Evolutionary conservation across 495 filamentous ascomycete species (phyloP).

Genomic region (Aeminium ludgeri): DNA sequence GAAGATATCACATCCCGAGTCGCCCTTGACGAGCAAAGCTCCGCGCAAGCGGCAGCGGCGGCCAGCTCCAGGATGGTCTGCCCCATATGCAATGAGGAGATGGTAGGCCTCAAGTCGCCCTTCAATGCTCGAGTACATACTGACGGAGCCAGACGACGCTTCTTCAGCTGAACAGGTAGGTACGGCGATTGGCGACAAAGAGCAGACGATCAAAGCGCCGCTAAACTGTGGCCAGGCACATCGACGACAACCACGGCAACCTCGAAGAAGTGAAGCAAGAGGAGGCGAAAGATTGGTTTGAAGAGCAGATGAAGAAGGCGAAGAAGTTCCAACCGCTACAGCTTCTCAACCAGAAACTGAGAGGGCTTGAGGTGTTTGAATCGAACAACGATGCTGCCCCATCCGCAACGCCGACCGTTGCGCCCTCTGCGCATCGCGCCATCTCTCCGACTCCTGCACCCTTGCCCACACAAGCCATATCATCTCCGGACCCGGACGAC

Average conservation of each 20-base stretch:
- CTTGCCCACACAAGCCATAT: conserved; percentile 12
- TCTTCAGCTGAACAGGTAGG: conserved; percentile 74
- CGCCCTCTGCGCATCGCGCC: conserved; percentile 8
- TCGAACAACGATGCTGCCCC: conserved; percentile 49
- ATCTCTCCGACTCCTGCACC: conserved; percentile 19
- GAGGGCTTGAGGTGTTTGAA: conserved; percentile 94
- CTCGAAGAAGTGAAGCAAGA: conserved; percentile 87
- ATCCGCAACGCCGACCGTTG: conserved; percentile 6
- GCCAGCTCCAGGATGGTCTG: conserved; percentile 57
- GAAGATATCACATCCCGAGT: conserved; percentile 44
- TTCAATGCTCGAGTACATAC: conserved; percentile 6
- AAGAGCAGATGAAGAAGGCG: conserved; percentile 86
- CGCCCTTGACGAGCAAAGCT: conserved; percentile 36
- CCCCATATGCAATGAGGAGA: conserved; percentile 93
- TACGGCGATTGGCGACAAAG: not conserved
- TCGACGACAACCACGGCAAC: conserved; percentile 86
- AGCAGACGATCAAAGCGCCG: not conserved
- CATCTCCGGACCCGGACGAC: conserved; percentile 66
- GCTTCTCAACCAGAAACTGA: conserved; percentile 83
- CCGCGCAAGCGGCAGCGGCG: conserved; percentile 34
- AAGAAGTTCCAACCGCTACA: conserved; percentile 91
- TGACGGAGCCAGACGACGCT: conserved; percentile 53
- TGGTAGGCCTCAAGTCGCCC: conserved; percentile 37
- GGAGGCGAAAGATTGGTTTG: conserved; percentile 97
- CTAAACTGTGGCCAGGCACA: conserved; percentile 43